Percentiles rank a stretch among this genome's conserved stretches.
Evolutionary conservation across 2,329 filamentous ascomycete species (phyloP).

Genomic region (Teratosphaeria nubilosa): DNA sequence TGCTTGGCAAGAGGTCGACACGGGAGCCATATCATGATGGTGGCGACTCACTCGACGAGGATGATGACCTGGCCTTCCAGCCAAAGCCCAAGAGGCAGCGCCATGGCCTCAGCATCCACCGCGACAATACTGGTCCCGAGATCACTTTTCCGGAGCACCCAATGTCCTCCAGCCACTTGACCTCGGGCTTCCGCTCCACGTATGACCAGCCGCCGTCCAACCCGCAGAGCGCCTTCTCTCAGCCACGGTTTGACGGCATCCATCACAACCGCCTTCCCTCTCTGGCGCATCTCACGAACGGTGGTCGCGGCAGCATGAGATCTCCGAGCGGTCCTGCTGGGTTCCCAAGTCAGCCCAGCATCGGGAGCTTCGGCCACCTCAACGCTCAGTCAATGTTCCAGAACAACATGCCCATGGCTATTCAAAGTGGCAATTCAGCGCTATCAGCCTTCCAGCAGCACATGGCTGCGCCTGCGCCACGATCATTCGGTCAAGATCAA

Average conservation of each 20-base stretch:
- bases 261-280: constrained; percentile 8
- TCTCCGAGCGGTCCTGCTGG: not conserved
- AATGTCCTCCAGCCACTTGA: not conserved
- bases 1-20: constrained; percentile 5
- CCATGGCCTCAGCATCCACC: constrained; percentile 31
- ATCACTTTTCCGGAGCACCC: constrained; percentile 18
- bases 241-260: not conserved
- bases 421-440: constrained; percentile 1
- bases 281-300: not conserved
- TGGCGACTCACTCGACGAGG: constrained; percentile 17
- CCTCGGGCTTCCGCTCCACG: constrained; percentile 3
- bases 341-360: not conserved
- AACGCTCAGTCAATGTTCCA: constrained; percentile 6
- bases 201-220: not conserved
- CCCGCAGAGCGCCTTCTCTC: not conserved
- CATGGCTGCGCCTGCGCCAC: constrained; percentile 3
- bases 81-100: constrained; percentile 9
- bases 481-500: constrained; percentile 1
- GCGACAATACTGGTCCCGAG: constrained; percentile 28
- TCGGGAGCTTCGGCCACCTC: constrained; percentile 6
- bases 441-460: constrained; percentile 7
- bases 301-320: not conserved
- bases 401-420: constrained; percentile 6
- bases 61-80: constrained; percentile 24
- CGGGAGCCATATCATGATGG: constrained; percentile 23